Percentiles rank a stretch among this genome's conserved stretches.
phyloP scores from a whole-genome alignment of 768 basidiomycete species.

The Floccularia luteovirens region DNA sequence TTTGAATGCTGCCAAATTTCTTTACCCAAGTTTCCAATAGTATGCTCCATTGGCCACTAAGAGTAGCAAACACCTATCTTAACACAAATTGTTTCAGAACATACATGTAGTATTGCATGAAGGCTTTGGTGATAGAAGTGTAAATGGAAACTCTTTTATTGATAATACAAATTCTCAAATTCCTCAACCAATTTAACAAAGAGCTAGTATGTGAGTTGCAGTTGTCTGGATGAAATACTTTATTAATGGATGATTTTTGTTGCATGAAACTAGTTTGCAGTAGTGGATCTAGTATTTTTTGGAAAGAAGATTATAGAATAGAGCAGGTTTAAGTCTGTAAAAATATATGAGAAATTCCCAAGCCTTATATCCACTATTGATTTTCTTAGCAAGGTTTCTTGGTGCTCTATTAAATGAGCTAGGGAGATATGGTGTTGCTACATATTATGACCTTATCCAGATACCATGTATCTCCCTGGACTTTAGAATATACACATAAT shows the following conservation, averaged over 20 bases:
- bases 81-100: neutral
- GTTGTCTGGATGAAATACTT: neutral
- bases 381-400: neutral
- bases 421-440: neutral
- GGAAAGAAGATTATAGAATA: neutral
- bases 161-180: neutral
- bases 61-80: too few relatives aligned
- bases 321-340: neutral
- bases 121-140: neutral
- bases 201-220: neutral
- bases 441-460: too few relatives aligned
- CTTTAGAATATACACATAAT: too few relatives aligned
- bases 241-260: neutral
- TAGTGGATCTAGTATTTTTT: neutral
- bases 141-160: neutral
- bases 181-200: neutral
- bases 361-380: neutral
- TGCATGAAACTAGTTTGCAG: neutral
- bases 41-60: too few relatives aligned
- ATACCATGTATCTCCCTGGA: too few relatives aligned
- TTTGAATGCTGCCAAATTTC: neutral
- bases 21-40: neutral
- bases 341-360: constrained; percentile 1
- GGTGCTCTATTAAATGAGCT: neutral
- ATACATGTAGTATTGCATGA: neutral